Base-by-base conservation (phyloP, 345 rosid genomes). In the Noccaea caerulescens region DNA sequence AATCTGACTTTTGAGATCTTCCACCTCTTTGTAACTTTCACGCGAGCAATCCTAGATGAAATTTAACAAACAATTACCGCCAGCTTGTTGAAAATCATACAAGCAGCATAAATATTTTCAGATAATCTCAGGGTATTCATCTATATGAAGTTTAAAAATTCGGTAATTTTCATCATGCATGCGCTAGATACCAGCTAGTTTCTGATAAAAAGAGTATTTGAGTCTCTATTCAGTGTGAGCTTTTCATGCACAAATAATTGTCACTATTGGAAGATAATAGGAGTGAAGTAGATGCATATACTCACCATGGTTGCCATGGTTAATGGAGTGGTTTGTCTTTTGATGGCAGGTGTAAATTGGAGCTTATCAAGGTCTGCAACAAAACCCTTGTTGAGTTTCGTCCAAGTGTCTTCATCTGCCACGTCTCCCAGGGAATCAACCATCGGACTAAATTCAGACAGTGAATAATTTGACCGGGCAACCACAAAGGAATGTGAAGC, bases 341-440 rank as follows among this genome's bases (percentile, higher is more conserved):
- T 85, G 79, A 84, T 77, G 3, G 89, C 84, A 32, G 97, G 93
- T 76, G 97, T 89, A 78, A 76, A 80, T 68, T 79, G 90, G 72
- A 94, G 78, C 43, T 82, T 74, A 77, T 94, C 97, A 39, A 94
- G 93, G 80, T 94, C 93, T 74, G 87, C 84, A 57, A 83, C 69
- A 69, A 79, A 88, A 57, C 99, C 99, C 72, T 86, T 86, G 80
- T 94, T 94, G 86, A 94, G 82, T 84, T 86, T 85, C 73, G 85
- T 74, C 99, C 97, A 94, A 10, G 93, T 82, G 68, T 94, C 99
- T 82, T 94, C 96, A 76, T 94, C 99, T 38, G 96, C 99, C 47
- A 94, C 84, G 60, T 80, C 81, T 77, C 91, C 85, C 57, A 86
- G 78, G 69, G 83, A 73, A 80, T 89, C 86, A 47, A 90, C 93